Evolutionary conservation across 768 basidiomycete species (phyloP).

Genomic region (Pleurotus sapidus): DNA sequence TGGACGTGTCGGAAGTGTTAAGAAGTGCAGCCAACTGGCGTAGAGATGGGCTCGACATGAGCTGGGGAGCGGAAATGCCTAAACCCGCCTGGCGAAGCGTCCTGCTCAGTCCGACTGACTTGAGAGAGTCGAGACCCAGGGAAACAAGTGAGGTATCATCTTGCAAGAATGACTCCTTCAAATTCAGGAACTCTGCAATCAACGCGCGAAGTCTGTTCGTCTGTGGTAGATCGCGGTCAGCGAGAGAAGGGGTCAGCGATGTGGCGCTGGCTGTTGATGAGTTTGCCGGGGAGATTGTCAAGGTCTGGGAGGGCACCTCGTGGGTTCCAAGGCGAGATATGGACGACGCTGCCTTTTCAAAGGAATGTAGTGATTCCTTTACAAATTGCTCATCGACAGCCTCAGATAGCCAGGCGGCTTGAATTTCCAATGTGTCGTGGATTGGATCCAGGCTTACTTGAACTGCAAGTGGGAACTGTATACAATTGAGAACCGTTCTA

Average conservation of each 20-base stretch:
- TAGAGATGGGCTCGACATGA: constrained; percentile 30
- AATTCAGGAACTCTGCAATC: constrained; percentile 23
- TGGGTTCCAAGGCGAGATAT: background rate
- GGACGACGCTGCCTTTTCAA: constrained; percentile 17
- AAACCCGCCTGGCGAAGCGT: constrained; percentile 31
- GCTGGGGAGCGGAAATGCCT: constrained; percentile 29
- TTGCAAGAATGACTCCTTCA: constrained; percentile 18
- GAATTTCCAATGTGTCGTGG: constrained; percentile 18
- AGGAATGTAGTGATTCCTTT: constrained; percentile 16
- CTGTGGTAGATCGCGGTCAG: too few relatives aligned
- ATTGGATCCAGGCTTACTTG: constrained; percentile 24
- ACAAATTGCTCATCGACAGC: constrained; percentile 9
- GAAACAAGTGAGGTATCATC: constrained; percentile 36
- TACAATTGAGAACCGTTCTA: too few relatives aligned
- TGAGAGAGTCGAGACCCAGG: constrained; percentile 46
- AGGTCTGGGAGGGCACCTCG: background rate
- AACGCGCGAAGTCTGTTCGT: constrained; percentile 14
- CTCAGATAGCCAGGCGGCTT: constrained; percentile 24
- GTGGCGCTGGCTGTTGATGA: background rate
- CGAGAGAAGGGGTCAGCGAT: background rate
- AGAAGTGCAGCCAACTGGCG: constrained; percentile 10
- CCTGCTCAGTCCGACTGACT: constrained; percentile 40
- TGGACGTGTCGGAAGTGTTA: background rate
- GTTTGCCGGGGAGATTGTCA: background rate
- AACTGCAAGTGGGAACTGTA: constrained; percentile 28